Evolutionary conservation across 1,284 basidiomycete species (phyloP), one percentile per base, ranked within the genome.

Genomic region (Trichosporon sp.): DNA sequence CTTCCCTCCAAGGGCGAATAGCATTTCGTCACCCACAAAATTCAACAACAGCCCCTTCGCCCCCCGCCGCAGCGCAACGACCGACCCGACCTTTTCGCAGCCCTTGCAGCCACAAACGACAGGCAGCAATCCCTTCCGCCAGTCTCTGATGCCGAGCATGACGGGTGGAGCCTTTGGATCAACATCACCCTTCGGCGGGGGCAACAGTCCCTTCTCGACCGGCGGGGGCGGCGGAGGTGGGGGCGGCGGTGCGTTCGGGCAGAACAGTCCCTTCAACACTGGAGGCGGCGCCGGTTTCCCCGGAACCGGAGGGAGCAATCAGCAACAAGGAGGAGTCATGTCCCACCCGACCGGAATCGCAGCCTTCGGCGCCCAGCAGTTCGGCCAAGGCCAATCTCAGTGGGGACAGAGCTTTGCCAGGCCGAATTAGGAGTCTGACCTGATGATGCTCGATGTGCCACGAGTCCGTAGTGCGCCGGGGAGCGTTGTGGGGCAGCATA

Each of bases 41-140:
- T 29, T 54, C 31, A 25, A n/a, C 49, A 9, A 16, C 27, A 10
- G 46, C 13, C 89, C 23, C 89, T 0, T 92, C 90, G 1, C 89
- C 87, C 31, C 74, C 92, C 92, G 37, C 87, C 91, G 33, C 86
- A 86, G 16, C 77, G 57, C 37, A 4, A 40, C 27, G 27, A 31
- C 37, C 2, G 58, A 29, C 32, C 19, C 56, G 46, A 31, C 57
- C 33, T 31, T 56, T 31, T 14, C 54, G 2, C 36, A 32, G 60
- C 61, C 59, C 21, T 64, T 68, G 14, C 63, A 65, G 61, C 31
- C 61, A 1, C 66, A 68, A 59, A 59, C 16, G 21, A 68, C 65
- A 16, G 68, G 62, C 32, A 60, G 70, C 9, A 79, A 79, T 58
- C 77, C 77, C 11, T 79, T 79, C 70, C 68, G 76, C 57, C 72